phyloP scores from a whole-genome alignment of 305 asterid genomes.

The Lippia alba region DNA sequence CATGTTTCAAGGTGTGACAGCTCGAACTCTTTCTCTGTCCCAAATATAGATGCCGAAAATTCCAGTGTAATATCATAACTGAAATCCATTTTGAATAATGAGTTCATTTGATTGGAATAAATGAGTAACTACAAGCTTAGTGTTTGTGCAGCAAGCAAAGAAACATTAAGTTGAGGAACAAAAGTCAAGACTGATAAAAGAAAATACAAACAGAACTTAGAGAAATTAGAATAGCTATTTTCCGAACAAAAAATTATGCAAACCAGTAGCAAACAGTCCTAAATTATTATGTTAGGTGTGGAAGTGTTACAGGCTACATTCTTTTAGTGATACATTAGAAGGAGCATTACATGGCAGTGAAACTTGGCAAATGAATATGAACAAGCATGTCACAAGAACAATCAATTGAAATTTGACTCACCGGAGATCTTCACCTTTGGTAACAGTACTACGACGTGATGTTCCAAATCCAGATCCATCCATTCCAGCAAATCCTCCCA shows the following conservation, averaged over 20 bases:
- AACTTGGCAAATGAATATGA: constrained; percentile 7
- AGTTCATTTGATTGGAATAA: constrained; percentile 31
- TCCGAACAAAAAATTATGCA: constrained; percentile 27
- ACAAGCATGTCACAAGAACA: constrained; percentile 25
- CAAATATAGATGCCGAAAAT: constrained; percentile 91
- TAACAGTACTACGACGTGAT: constrained; percentile 76
- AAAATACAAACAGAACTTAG: not conserved
- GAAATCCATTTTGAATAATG: constrained; percentile 40
- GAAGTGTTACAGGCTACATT: constrained; percentile 13
- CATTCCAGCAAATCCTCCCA: constrained; percentile 88
- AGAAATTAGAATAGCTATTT: constrained; percentile 28
- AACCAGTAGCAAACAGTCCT: constrained; percentile 21
- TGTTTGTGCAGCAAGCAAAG: not conserved
- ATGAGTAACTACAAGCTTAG: constrained; percentile 20
- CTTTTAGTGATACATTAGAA: constrained; percentile 9
- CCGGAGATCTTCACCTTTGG: constrained; percentile 99
- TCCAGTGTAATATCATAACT: constrained; percentile 91
- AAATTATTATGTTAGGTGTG: constrained; percentile 21
- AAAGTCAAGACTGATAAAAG: not conserved
- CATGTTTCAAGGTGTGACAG: constrained; percentile 96
- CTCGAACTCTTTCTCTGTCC: constrained; percentile 93
- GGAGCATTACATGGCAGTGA: constrained; percentile 11
- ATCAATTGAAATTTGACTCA: constrained; percentile 52
- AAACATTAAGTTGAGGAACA: not conserved
- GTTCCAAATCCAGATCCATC: constrained; percentile 82